Conservation (phyloP, 2,329 filamentous ascomycete species). For the Epichloe elymi region DNA sequence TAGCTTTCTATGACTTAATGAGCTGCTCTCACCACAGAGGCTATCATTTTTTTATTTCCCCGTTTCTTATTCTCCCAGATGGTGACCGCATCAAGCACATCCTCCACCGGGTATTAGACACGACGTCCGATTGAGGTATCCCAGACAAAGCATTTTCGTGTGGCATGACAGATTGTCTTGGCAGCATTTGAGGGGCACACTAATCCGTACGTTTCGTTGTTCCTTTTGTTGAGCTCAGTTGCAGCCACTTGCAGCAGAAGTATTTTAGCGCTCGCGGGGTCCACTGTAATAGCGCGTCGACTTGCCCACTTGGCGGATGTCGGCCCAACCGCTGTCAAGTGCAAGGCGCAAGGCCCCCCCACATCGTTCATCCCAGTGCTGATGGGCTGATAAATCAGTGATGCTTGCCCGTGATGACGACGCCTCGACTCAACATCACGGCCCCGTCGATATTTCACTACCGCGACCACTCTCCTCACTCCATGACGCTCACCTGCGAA, state of each 20-base stretch:
- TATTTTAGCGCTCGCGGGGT: no score
- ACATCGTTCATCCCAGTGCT: neutral
- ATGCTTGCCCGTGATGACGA: neutral
- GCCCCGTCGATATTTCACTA: neutral
- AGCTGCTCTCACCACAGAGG: neutral
- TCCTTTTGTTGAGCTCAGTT: no score
- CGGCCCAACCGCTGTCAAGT: neutral
- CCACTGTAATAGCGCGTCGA: neutral
- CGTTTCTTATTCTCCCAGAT: neutral
- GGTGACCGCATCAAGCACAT: no score
- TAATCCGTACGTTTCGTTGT: no score
- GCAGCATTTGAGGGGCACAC: no score
- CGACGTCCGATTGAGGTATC: no score
- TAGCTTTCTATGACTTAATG: neutral
- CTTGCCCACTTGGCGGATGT: neutral
- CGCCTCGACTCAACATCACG: neutral
- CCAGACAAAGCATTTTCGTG: no score
- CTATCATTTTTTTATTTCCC: neutral
- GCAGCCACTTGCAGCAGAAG: no score
- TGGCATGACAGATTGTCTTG: no score
- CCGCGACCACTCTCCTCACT: neutral
- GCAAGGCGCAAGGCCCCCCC: neutral
- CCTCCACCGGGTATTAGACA: no score
- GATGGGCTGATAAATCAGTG: neutral
- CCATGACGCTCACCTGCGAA: neutral